Conservation (phyloP, 345 rosid genomes). For the Balakata baccata region DNA sequence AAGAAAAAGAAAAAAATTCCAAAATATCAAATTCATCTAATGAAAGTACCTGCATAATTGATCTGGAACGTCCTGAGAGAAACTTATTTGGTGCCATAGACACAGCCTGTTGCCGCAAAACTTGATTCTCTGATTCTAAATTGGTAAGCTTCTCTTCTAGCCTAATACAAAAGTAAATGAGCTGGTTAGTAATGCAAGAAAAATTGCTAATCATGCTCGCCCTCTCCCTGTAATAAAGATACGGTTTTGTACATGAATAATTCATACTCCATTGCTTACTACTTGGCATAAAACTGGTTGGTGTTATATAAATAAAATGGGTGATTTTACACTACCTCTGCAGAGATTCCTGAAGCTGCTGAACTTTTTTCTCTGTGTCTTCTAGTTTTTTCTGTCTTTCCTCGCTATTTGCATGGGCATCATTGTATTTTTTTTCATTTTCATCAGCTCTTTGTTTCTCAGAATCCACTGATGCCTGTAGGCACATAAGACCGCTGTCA, state of each 20-base stretch:
- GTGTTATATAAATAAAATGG: not conserved
- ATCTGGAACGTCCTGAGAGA: conserved; percentile 90
- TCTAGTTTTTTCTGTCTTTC: conserved; percentile 54
- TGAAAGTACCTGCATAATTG: conserved; percentile 66
- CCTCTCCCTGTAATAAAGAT: conserved; percentile 6
- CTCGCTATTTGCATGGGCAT: conserved; percentile 49
- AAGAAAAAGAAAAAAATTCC: not conserved
- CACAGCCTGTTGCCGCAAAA: conserved; percentile 87
- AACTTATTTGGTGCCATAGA: conserved; percentile 91
- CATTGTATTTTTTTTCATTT: conserved; percentile 52
- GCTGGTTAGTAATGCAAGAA: conserved; percentile 15
- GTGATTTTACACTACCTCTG: conserved; percentile 41
- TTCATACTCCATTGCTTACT: not conserved
- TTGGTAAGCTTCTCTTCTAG: conserved; percentile 80
- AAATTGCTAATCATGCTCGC: not conserved
- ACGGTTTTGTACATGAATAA: conserved; percentile 4
- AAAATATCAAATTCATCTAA: not conserved
- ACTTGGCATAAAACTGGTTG: not conserved
- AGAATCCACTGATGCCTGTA: conserved; percentile 53
- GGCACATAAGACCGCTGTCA: conserved; percentile 14
- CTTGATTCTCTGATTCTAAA: conserved; percentile 87
- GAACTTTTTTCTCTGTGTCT: conserved; percentile 71
- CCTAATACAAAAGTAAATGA: conserved; percentile 37
- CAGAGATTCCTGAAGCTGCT: conserved; percentile 70
- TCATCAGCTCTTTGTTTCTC: conserved; percentile 66